Evolutionary conservation across 768 basidiomycete genomes (phyloP).

Genomic region (Suillus clintonianus): DNA sequence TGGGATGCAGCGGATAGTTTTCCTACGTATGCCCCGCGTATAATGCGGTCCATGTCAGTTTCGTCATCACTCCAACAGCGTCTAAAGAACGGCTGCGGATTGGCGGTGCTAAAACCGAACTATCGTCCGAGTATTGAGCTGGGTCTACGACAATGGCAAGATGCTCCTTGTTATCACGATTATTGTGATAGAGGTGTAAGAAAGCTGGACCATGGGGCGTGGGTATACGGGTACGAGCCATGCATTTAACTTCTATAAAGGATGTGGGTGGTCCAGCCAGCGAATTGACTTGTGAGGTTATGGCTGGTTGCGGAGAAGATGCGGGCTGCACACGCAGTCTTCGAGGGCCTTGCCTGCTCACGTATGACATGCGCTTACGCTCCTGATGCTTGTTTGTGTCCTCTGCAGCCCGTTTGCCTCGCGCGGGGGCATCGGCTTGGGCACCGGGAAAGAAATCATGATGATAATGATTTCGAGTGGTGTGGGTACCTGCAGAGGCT

Average conservation of each 20-base stretch:
- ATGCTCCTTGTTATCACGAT: slow-evolving; percentile 90
- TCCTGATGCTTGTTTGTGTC: slow-evolving; percentile 38
- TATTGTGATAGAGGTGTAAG: slow-evolving; percentile 94
- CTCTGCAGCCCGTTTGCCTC: slow-evolving; percentile 50
- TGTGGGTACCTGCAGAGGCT: slow-evolving; percentile 70
- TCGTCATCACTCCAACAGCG: slow-evolving; percentile 82
- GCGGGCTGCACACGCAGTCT: slow-evolving; percentile 48
- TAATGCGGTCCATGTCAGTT: slow-evolving; percentile 91
- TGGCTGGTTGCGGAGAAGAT: slow-evolving; percentile 24
- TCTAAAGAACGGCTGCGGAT: slow-evolving; percentile 86
- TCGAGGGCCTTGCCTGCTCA: slow-evolving; percentile 77
- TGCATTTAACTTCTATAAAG: slow-evolving; percentile 76
- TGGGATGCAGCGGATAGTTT: slow-evolving; percentile 62
- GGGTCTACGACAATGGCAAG: slow-evolving; percentile 94
- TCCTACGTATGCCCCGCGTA: slow-evolving; percentile 92
- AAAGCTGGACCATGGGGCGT: slow-evolving; percentile 94
- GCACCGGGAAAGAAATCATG: slow-evolving; percentile 69
- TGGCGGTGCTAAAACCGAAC: slow-evolving; percentile 42
- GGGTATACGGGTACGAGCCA: slow-evolving; percentile 96
- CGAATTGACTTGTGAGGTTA: not conserved
- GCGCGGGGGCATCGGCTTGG: slow-evolving; percentile 43
- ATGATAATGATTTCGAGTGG: slow-evolving; percentile 84
- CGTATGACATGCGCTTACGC: slow-evolving; percentile 57
- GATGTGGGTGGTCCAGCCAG: slow-evolving; percentile 9
- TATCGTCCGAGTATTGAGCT: slow-evolving; percentile 67